A percentile compares a stretch with the other conserved stretches of the same genome.
phyloP scores from a whole-genome alignment of 768 basidiomycete genomes.

The Serendipita vermifera region DNA sequence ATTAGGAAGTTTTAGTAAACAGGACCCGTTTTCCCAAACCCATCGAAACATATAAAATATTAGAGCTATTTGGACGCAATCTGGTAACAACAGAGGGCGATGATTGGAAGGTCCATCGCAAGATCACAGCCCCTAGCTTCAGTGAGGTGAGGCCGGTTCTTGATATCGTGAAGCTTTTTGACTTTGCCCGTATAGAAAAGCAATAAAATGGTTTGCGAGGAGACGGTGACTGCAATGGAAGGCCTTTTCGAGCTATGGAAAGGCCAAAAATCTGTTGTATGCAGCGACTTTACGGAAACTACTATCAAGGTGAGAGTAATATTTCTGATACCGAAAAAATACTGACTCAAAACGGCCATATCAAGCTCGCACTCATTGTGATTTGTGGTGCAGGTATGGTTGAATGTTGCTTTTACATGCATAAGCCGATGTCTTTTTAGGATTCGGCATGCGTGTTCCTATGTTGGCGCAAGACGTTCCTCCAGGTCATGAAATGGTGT shows the following conservation, averaged over 20 bases:
- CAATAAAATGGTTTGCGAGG: slow-evolving; percentile 15
- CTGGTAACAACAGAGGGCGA: slow-evolving; percentile 53
- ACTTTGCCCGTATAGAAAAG: slow-evolving; percentile 11
- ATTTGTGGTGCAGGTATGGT: slow-evolving; percentile 1
- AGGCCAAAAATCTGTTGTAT: slow-evolving; percentile 8
- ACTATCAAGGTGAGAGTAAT: neutral
- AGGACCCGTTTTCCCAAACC: slow-evolving; percentile 47
- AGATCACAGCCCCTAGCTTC: slow-evolving; percentile 51
- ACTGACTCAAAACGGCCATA: too few species aligned
- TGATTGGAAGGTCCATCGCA: slow-evolving; percentile 52
- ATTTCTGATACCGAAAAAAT: too few species aligned
- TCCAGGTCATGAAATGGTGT: neutral
- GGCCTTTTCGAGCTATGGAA: slow-evolving; percentile 13
- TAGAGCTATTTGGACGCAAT: slow-evolving; percentile 45
- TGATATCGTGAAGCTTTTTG: neutral
- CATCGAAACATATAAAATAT: slow-evolving; percentile 30
- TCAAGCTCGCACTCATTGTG: neutral
- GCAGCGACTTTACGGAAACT: slow-evolving; percentile 13
- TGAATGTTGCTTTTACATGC: neutral
- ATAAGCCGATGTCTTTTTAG: neutral
- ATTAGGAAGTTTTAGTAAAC: slow-evolving; percentile 38
- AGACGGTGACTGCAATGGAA: slow-evolving; percentile 12
- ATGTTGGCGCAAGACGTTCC: neutral
- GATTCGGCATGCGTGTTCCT: neutral
- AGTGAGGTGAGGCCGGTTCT: slow-evolving; percentile 33